Evolutionary conservation across 805 yeast species (phyloP), one percentile per base, ranked within the genome.

Genomic region (Zygotorulaspora chibaensis): DNA sequence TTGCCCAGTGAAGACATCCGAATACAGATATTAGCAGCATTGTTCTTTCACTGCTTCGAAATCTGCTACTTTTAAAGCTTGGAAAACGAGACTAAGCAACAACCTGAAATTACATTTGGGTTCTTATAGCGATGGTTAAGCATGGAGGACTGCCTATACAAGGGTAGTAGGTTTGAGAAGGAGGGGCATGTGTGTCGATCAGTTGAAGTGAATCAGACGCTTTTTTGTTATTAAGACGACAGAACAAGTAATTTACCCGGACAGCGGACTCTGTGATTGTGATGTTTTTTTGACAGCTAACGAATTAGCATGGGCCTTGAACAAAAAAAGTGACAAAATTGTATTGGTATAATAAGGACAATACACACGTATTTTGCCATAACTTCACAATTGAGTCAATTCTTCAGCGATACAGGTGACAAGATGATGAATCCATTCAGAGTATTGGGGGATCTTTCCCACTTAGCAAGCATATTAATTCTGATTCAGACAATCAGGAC

Each of bases 401-500:
- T 7, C 15, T 29, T n/a, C 34, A 29, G 10, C 17, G 17, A 18
- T 13, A 11, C 40, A 37, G 16, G 31, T 7, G n/a, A 30, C 18
- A 31, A 31, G 28, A 27, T 23, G 40, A 48, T 48, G 52, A 48
- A 48, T 37, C 47, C 47, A 10, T 48, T 48, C 40, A 45, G 52
- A 40, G 38, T 48, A 31, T 30, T 42, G 27, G 52, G 91, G 25
- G 99, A 93, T 61, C 59, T 87, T 45, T 79, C 93, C 38, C 99
- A 93, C 63, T 69, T 87, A 65, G 80, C 84, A 13, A 82, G 95
- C 56, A 86, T 87, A 40, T 70, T 86, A 48, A 77, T 93, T 45
- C 74, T 93, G 52, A 70, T 91, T 41, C 82, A 80, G 44, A 79
- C 88, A 34, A 87, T 93, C 55, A 75, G 72, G 42, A 60, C 69